Conservation (phyloP, 2,329 filamentous ascomycete species). For the Alternaria tenuissima region DNA sequence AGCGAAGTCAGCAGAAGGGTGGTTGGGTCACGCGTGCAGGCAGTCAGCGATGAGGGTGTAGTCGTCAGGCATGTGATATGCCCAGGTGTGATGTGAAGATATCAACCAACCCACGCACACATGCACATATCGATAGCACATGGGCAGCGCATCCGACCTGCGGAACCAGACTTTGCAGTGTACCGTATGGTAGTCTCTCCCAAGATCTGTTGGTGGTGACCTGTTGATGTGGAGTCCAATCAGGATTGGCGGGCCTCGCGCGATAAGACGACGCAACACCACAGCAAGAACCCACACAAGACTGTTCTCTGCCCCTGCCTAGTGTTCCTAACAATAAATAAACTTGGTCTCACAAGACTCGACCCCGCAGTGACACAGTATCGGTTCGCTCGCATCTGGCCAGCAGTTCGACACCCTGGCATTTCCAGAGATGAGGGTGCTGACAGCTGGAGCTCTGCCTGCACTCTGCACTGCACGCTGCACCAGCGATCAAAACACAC, state of each 20-base stretch:
- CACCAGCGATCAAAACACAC: conserved; percentile 18
- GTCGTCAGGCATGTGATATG: neutral
- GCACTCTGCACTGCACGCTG: neutral
- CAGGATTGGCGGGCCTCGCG: neutral
- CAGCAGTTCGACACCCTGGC: conserved; percentile 10
- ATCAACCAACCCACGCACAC: neutral
- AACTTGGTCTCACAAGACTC: conserved; percentile 1
- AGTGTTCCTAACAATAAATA: conserved; percentile 5
- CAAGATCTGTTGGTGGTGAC: neutral
- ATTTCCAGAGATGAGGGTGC: neutral
- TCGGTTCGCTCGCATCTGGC: conserved; percentile 4
- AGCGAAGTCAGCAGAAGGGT: conserved; percentile 1
- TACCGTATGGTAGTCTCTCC: neutral
- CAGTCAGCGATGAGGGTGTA: neutral
- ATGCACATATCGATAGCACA: neutral
- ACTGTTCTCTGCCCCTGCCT: conserved; percentile 3
- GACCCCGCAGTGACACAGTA: conserved; percentile 11
- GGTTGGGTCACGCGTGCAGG: neutral
- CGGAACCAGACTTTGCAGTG: neutral
- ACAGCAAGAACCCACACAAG: neutral
- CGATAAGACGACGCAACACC: neutral
- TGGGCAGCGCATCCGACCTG: neutral
- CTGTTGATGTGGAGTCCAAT: neutral
- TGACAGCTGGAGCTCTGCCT: neutral
- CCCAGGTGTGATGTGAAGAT: neutral